Evolutionary conservation across 2,329 filamentous ascomycete genomes (phyloP).

Genomic region (Stemphylium beticola): DNA sequence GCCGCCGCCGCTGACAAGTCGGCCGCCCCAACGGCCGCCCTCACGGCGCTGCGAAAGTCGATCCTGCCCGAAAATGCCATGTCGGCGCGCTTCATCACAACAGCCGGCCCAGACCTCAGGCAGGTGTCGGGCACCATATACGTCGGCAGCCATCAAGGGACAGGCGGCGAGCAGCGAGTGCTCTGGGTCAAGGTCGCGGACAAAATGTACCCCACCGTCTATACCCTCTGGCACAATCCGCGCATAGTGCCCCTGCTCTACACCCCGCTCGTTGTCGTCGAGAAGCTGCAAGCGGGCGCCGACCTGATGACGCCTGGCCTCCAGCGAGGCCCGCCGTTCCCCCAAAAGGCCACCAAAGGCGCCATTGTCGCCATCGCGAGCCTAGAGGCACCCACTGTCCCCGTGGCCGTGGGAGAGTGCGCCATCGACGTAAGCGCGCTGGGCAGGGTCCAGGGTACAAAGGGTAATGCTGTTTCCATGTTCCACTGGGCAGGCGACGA

Average conservation of each 20-base stretch:
- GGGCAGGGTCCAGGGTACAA: constrained; percentile 63
- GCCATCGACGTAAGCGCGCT: constrained; percentile 66
- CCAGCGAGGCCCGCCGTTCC: constrained; percentile 69
- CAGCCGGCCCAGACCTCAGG: constrained; percentile 65
- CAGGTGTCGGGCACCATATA: constrained; percentile 69
- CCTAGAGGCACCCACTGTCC: constrained; percentile 64
- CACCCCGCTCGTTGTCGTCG: constrained; percentile 66
- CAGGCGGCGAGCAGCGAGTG: constrained; percentile 62
- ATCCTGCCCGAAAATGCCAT: constrained; percentile 68
- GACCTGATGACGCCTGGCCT: constrained; percentile 74
- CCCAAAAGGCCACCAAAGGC: constrained; percentile 63
- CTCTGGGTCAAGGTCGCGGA: constrained; percentile 70
- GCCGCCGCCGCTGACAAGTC: constrained; percentile 52
- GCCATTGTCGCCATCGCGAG: constrained; percentile 69
- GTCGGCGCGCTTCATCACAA: constrained; percentile 70
- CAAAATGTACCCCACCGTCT: constrained; percentile 63
- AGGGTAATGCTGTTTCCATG: constrained; percentile 69
- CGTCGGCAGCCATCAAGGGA: constrained; percentile 62
- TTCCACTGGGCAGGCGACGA: constrained; percentile 74
- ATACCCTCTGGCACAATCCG: constrained; percentile 70
- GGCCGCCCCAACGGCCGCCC: constrained; percentile 50
- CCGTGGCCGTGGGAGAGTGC: constrained; percentile 69
- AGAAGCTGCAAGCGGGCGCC: constrained; percentile 68
- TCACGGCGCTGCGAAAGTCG: constrained; percentile 62
- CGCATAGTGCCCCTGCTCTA: constrained; percentile 67